phyloP scores from a whole-genome alignment of 2,329 filamentous ascomycete genomes.

The Atkinsonella hypoxylon region DNA sequence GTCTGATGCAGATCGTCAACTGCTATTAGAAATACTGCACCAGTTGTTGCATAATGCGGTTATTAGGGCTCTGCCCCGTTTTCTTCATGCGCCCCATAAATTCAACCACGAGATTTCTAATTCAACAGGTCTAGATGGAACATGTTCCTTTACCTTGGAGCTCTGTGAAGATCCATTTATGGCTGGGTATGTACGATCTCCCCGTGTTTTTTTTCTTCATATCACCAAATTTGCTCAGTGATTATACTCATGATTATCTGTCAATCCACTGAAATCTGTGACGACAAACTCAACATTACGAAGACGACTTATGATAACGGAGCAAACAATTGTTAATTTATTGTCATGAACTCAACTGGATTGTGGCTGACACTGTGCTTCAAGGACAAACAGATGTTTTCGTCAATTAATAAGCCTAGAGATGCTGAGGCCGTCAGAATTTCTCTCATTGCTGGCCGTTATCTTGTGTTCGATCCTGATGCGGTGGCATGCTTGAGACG shows the following conservation, averaged over 20 bases:
- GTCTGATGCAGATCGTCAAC: too few relatives aligned
- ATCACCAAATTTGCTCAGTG: conserved; percentile 19
- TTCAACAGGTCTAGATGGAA: background rate
- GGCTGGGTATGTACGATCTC: background rate
- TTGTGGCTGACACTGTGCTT: background rate
- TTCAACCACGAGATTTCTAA: background rate
- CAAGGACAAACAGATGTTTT: background rate
- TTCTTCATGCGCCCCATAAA: background rate
- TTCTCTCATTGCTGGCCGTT: conserved; percentile 66
- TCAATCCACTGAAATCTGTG: conserved; percentile 46
- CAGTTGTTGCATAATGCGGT: background rate
- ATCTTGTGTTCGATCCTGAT: conserved; percentile 81
- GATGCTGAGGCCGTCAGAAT: conserved; percentile 53
- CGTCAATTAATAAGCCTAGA: background rate
- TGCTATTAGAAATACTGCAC: too few relatives aligned
- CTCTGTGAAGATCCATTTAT: background rate
- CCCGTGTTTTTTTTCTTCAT: background rate
- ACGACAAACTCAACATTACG: conserved; percentile 32
- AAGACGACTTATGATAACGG: conserved; percentile 30
- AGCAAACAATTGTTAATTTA: background rate
- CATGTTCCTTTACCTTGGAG: background rate
- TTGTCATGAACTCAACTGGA: background rate
- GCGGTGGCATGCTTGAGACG: conserved; percentile 68
- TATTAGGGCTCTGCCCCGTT: background rate
- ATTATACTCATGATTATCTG: conserved; percentile 43